Base-by-base conservation (phyloP, 805 yeast genomes). In the Teunomyces aglyptinius region DNA sequence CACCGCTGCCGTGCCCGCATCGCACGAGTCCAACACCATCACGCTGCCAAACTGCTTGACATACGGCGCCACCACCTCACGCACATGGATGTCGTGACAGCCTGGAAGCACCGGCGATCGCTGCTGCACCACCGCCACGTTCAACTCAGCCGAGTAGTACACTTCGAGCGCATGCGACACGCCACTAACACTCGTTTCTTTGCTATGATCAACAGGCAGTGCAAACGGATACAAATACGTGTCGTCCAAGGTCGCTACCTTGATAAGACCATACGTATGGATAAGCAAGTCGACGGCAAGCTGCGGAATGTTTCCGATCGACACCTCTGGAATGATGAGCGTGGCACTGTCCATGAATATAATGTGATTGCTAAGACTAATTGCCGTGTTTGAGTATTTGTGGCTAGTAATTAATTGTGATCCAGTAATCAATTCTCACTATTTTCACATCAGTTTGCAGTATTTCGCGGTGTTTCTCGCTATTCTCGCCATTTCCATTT, bases 271-370 rank as follows among this genome's bases (percentile, higher is more conserved):
- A 19, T 78, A 65, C n/a, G 83, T 80, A 56, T 85, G 85, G 7
- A 90, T 70, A 20, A 92, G 65, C 26, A 91, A 70, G 63, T 91
- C 98, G 5, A 78, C 64, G 0, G 91, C 67, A 41, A 92, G 68
- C 62, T 94, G 99, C 0, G 98, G 95, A 3, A 90, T 85, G 57
- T 92, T 94, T 6, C 96, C 98, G 5, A 88, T 77, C 3, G 97
- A 82, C 0, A 94, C 86, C 0, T 90, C 67, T 0, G 98, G 98
- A 1, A 94, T 35, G 1, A 92, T 59, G n/a, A 86, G 66, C 1
- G 73, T 74, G 1, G 79, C 64, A 36, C 64, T 66, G 7, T 44
- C 36, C 6, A 20, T n/a, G n/a, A n/a, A n/a, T n/a, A n/a, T n/a
- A n/a, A n/a, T n/a, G n/a, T n/a, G n/a, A n/a, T n/a, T n/a, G n/a